Evolutionary conservation across 208 protist species (phyloP), one percentile per base, ranked within the genome.

Genomic region (Crithidia sp.): DNA sequence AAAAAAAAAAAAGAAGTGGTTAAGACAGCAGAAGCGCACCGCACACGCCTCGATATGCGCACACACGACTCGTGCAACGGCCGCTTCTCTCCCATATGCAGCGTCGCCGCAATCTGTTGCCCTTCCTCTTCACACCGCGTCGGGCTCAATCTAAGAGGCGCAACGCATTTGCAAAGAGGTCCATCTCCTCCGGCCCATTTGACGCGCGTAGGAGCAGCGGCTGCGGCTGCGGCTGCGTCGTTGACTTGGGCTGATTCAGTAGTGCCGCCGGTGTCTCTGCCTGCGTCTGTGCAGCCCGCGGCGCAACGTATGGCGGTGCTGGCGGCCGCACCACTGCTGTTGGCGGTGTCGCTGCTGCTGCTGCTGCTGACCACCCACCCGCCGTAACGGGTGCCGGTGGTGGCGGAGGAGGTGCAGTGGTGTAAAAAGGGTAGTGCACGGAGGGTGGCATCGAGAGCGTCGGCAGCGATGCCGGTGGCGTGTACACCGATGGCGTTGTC

Each of bases 161-260:
- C 14, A 70, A 53, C 17, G 65, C 65, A 19, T 70, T 59, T 0
- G 40, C 65, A 43, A 61, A 50, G 0, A 70, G 39, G 17, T 70
- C 65, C 52, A 7, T 28, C 5, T 70, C 65, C 7, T 70, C 65
- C 3, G 65, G 43, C 65, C 28, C n/a, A 41, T 70, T 59, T 10
- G 43, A 13, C 8, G 40, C 53, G 0, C 19, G 19, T 43, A 2
- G 41, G 39, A 13, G 16, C 19, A 52, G 52, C 41, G 19, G 43
- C 41, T 16, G 36, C 4, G 5, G 28, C 28, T 61, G 52, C 41
- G 19, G 43, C 41, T 16, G 36, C 4, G 5, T 43, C 37, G 37
- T 14, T 9, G 45, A 7, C 39, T 67, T 55, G 7, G 52, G 19
- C 16, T 5, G 16, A 19, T 49, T 59, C 50, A 68, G 37, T 39